Evolutionary conservation across 768 basidiomycete genomes (phyloP).

Genomic region (Auricularia cornea): DNA sequence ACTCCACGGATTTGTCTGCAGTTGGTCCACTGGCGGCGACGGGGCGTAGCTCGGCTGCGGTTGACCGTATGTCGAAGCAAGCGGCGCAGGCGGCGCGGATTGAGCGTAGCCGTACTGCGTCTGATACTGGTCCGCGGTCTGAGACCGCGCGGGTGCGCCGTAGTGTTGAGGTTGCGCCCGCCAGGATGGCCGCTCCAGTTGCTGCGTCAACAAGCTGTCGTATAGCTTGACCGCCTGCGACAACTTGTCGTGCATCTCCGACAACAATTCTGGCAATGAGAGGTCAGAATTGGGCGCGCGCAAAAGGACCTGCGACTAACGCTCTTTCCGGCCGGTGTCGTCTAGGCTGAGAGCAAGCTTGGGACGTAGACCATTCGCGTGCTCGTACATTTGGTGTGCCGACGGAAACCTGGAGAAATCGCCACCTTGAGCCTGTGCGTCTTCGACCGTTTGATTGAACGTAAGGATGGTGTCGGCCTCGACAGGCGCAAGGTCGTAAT

Average conservation of each 20-base stretch:
- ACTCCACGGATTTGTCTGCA: background rate
- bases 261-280: constrained; percentile 76
- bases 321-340: constrained; percentile 78
- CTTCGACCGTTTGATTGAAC: constrained; percentile 85
- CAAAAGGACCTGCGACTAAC: constrained; percentile 39
- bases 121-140: background rate
- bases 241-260: constrained; percentile 92
- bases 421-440: constrained; percentile 66
- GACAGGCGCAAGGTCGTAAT: constrained; percentile 69
- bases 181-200: constrained; percentile 68
- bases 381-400: constrained; percentile 76
- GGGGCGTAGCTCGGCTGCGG: constrained; percentile 5
- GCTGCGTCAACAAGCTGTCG: constrained; percentile 78
- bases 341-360: constrained; percentile 79
- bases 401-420: constrained; percentile 79
- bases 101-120: background rate
- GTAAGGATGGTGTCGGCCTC: constrained; percentile 84
- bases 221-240: constrained; percentile 89
- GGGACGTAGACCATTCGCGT: constrained; percentile 67
- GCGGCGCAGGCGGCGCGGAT: constrained; percentile 10
- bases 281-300: too few relatives aligned
- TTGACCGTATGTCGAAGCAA: constrained; percentile 15
- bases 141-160: constrained; percentile 13
- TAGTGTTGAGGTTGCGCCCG: constrained; percentile 28
- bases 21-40: background rate